These are phyloP conservation scores for Colletotrichum lentis DNA, from an alignment of 2,329 filamentous ascomycete species.

Conservation along the genomic window DNA sequence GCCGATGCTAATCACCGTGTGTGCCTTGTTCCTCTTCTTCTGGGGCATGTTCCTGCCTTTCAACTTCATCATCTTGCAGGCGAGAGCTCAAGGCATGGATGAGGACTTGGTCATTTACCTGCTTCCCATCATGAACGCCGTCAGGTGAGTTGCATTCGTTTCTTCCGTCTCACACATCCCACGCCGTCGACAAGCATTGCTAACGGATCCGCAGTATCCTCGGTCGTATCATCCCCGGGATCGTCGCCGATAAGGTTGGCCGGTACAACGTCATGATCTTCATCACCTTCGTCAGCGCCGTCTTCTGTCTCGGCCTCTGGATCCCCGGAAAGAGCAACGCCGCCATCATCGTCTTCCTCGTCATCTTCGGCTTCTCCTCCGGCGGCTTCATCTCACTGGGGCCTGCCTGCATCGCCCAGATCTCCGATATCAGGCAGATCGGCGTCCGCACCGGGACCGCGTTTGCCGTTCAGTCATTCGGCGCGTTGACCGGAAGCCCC, in stretches of 20 bases:
- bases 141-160: slow-evolving; percentile 48
- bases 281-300: slow-evolving; percentile 58
- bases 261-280: slow-evolving; percentile 60
- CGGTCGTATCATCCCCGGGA: slow-evolving; percentile 61
- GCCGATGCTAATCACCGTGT: slow-evolving; percentile 53
- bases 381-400: slow-evolving; percentile 71
- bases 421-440: slow-evolving; percentile 73
- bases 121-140: slow-evolving; percentile 65
- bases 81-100: slow-evolving; percentile 54
- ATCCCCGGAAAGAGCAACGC: slow-evolving; percentile 59
- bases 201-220: slow-evolving; percentile 50
- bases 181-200: background rate
- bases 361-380: slow-evolving; percentile 74
- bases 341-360: slow-evolving; percentile 69
- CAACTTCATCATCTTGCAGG: slow-evolving; percentile 61
- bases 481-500: slow-evolving; percentile 71
- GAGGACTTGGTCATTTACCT: slow-evolving; percentile 55
- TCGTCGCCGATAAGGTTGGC: slow-evolving; percentile 56
- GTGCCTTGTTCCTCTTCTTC: slow-evolving; percentile 64
- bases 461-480: slow-evolving; percentile 69
- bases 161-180: background rate
- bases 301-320: slow-evolving; percentile 59
- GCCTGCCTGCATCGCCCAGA: slow-evolving; percentile 73
- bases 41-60: slow-evolving; percentile 64
- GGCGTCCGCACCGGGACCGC: slow-evolving; percentile 72